Conservation (phyloP, 257 asterid genomes). For the Solanum piurae region DNA sequence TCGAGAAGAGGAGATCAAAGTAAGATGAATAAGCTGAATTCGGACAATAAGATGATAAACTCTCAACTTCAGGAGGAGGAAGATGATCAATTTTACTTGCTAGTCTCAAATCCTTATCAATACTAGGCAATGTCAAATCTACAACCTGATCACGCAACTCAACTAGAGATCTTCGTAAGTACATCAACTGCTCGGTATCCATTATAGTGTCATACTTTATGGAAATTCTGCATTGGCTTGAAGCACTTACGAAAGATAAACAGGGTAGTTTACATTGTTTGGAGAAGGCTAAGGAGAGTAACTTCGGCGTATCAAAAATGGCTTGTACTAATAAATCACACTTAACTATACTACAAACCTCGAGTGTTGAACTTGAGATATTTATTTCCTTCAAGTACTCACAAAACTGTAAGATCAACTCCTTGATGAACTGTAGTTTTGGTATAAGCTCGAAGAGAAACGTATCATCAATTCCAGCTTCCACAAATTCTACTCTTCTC, state of each 20-base stretch:
- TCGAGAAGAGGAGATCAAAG: neutral
- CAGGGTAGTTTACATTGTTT: neutral
- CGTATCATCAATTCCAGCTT: neutral
- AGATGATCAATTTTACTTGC: neutral
- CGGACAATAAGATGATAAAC: neutral
- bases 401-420: neutral
- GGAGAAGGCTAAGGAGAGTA: neutral
- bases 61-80: neutral
- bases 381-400: neutral
- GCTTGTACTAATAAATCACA: neutral
- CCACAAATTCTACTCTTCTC: neutral
- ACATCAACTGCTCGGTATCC: neutral
- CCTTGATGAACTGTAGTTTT: neutral
- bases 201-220: neutral
- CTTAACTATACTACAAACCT: neutral
- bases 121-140: neutral
- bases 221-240: neutral
- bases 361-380: neutral
- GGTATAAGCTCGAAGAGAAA: neutral
- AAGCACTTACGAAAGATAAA: neutral
- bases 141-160: neutral
- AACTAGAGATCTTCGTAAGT: neutral
- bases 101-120: neutral
- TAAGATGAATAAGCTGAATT: neutral
- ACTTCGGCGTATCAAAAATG: neutral